Conservation (phyloP, 1,139 yeast genomes). For the Candida anutae region DNA sequence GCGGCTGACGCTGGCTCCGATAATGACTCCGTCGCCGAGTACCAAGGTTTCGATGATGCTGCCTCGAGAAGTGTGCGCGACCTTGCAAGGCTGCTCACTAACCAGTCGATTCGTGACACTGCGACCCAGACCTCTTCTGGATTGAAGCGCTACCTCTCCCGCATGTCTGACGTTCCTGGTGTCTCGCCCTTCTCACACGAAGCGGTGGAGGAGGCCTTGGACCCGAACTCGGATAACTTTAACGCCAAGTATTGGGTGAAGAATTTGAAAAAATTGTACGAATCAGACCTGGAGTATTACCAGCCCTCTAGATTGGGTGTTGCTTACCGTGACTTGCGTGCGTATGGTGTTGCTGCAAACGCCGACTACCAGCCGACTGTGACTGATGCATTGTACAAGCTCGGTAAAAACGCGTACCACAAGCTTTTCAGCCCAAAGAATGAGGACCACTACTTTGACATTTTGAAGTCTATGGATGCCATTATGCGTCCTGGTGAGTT, state of each 20-base stretch:
- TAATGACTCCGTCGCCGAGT: slow-evolving; percentile 14
- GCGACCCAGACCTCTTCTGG: slow-evolving; percentile 7
- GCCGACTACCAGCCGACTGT: slow-evolving; percentile 76
- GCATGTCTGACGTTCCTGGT: slow-evolving; percentile 50
- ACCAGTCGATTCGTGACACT: slow-evolving; percentile 8
- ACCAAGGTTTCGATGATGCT: slow-evolving; percentile 28
- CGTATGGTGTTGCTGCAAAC: slow-evolving; percentile 70
- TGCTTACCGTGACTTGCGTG: slow-evolving; percentile 59
- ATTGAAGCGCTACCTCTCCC: slow-evolving; percentile 29
- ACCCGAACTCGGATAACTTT: slow-evolving; percentile 46
- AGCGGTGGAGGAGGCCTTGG: slow-evolving; percentile 11
- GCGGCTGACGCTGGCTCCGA: too few species aligned
- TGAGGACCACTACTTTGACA: slow-evolving; percentile 35
- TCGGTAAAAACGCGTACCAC: slow-evolving; percentile 7
- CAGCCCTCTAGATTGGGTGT: slow-evolving; percentile 61
- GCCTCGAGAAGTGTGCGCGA: slow-evolving; percentile 37
- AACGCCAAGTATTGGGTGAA: slow-evolving; percentile 65
- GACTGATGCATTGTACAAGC: slow-evolving; percentile 35
- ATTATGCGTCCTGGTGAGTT: slow-evolving; percentile 62
- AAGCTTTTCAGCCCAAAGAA: slow-evolving; percentile 13
- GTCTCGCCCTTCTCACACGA: slow-evolving; percentile 23
- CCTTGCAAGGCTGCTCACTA: slow-evolving; percentile 52
- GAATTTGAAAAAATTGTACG: slow-evolving; percentile 50
- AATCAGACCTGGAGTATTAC: slow-evolving; percentile 56
- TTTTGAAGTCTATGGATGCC: slow-evolving; percentile 63